Base-by-base conservation (phyloP, 1,139 yeast species). In the Yamadazyma taylorii region DNA sequence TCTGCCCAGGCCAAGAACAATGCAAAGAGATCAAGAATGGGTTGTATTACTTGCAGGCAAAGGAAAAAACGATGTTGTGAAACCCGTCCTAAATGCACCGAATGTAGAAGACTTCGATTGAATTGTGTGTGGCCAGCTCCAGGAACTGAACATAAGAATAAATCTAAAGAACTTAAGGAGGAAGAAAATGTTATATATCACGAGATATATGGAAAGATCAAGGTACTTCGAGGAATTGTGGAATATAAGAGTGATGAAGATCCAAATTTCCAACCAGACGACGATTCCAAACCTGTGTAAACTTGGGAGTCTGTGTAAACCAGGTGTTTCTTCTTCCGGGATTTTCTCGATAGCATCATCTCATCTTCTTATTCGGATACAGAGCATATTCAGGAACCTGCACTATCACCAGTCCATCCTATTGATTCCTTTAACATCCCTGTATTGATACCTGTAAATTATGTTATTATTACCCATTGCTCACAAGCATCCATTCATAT, bases 221-320 rank as follows among this genome's bases (percentile, higher is more conserved):
- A 77, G 55, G 80, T 79, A 9, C 60, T 79, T 28, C 63, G 85
- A 41, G 85, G 85, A 2, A 77, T 79, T 16, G 82, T 79, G 19
- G 80, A 76, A 49, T 66, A 67, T 45, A 58, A 43, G 36, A 47
- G 51, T 34, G 52, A 47, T 17, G 52, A 48, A 22, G 43, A 42
- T 31, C 30, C 30, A 6, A 27, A 27, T 25, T 25, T 25, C 10
- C 28, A 13, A 14, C 13, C 13, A 5, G 25, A 24, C 5, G 25
- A 24, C 5, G 13, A 24, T 10, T 12, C 25, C 5, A 8, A 19
- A 5, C 21, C 8, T 8, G 8, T 6, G 21, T 19, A 19, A 19
- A n/a, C n/a, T n/a, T n/a, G n/a, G n/a, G n/a, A n/a, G n/a, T n/a
- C n/a, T n/a, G n/a, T n/a, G n/a, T n/a, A n/a, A n/a, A n/a, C n/a